These are phyloP conservation scores for Suhomyces canberraensis DNA, from an alignment of 805 yeast genomes.

Conservation along the genomic window DNA sequence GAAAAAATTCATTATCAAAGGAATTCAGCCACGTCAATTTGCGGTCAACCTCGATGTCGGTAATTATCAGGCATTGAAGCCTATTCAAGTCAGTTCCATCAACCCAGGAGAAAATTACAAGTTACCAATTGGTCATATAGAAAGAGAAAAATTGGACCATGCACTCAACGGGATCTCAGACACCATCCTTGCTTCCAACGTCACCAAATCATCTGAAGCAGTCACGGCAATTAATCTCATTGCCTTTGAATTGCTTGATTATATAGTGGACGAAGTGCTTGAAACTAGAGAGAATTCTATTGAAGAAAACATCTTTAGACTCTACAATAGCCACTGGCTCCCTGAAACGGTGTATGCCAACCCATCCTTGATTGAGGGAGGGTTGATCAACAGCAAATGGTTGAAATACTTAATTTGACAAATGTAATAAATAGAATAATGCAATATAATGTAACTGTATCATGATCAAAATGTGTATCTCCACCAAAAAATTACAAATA, in stretches of 20 bases:
- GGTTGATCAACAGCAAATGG: slow-evolving; percentile 35
- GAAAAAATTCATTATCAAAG: slow-evolving; percentile 86
- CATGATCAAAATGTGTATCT: too few species aligned
- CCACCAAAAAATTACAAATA: too few species aligned
- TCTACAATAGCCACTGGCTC: slow-evolving; percentile 40
- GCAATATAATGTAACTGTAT: too few species aligned
- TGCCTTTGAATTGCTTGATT: slow-evolving; percentile 34
- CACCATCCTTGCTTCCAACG: slow-evolving; percentile 19
- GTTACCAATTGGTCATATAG: slow-evolving; percentile 37
- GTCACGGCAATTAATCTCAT: slow-evolving; percentile 25
- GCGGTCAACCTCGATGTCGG: slow-evolving; percentile 48
- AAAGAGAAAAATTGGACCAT: slow-evolving; percentile 28
- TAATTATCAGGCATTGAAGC: slow-evolving; percentile 41
- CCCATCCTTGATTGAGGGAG: slow-evolving; percentile 36
- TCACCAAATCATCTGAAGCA: slow-evolving; percentile 14
- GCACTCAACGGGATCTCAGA: slow-evolving; percentile 23
- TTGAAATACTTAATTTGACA: slow-evolving; percentile 33
- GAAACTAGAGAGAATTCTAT: slow-evolving; percentile 22
- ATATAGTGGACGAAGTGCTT: slow-evolving; percentile 24
- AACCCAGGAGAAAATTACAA: slow-evolving; percentile 15
- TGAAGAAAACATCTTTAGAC: slow-evolving; percentile 27
- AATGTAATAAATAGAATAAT: too few species aligned
- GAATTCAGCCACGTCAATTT: slow-evolving; percentile 79
- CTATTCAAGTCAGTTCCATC: slow-evolving; percentile 9
- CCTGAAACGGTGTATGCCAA: slow-evolving; percentile 39